Base-by-base conservation (phyloP, 164 flowering plant genomes). In the Aristolochia californica region DNA sequence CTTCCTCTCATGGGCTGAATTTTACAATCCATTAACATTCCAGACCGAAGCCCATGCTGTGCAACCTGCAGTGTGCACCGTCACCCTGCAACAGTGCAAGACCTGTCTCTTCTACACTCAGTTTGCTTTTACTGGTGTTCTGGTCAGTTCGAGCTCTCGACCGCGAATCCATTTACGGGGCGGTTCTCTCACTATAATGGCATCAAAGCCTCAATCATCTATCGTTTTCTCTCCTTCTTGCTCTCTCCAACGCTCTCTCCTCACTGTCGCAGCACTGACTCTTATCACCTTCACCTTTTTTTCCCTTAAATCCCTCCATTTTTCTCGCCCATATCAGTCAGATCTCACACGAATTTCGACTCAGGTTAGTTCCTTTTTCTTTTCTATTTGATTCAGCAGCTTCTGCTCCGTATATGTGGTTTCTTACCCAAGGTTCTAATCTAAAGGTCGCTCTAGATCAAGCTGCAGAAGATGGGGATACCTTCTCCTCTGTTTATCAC, bases 261-360 rank as follows among this genome's bases (percentile, higher is more conserved):
- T 85, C 67, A 53, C 81, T 47, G 75, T 86, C 49, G 79, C 89
- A 8, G 57, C 77, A 47, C 58, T 88, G 14, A 78, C 95, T 57
- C 73, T 86, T 9, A 23, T 77, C 66, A 74, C 84, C 60, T 80
- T 83, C 81, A 74, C 79, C 47, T 75, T 64, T 65, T 62, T 87
- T 77, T 79, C 88, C 43, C 72, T 83, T 71, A 77, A 67, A 50
- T 80, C 86, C 58, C 76, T 83, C 57, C 73, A 54, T 59, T 70
- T 70, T 43, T 66, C 76, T 49, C 40, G 45, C 25, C 2, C 38
- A 1, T 28, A 48, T 49, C 8, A 25, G 11, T 21, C 56, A 2
- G 44, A 44, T 56, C 58, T 59, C 63, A 58, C 70, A 28, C 17
- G 63, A 52, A 15, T n/a, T 55, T 61, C 57, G 48, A 68, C 50